Base-by-base conservation (phyloP, 768 basidiomycete genomes). In the Lactarius evosmus region DNA sequence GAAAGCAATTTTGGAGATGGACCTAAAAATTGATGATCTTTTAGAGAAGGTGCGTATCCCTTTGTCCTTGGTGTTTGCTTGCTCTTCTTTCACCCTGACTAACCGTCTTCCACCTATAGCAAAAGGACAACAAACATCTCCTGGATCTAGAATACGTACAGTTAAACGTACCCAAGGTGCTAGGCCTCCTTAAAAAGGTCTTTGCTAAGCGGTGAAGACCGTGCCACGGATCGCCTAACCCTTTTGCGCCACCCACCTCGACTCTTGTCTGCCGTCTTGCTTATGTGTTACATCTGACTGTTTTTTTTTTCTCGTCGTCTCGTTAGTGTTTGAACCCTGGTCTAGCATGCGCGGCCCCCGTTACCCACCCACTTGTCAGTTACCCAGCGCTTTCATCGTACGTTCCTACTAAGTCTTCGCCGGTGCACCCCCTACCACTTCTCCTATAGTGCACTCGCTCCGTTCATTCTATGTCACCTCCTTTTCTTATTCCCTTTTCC, bases 1-100 rank as follows among this genome's bases (percentile, higher is more conserved):
- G 72, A 98, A 98, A 78, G 96, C 97, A 19, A 98, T 99, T 70
- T 83, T 98, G 40, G 97, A 99, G 82, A 98, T 98, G 97, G 95
- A 97, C 77, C 83, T 98, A 59, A 98, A 98, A 79, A 97, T 98
- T 70, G 96, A 99, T 75, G 96, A 99, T 77, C 76, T 98, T 67
- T 77, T 98, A 72, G 96, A 98, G 76, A 98, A 98, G 89, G 95
- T 94, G 67, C 32, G 84, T 71, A 11, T 68, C 6, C 17, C 44
- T 49, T 60, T 32, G 53, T 9, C 25, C 46, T 33, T 25, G 25
- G 8, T 36, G 40, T 22, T 46, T 25, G 19, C 16, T 11, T 17
- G 55, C 60, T 14, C 27, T 46, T 56, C 3, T 51, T 7, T 38
- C 25, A 14, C 25, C 54, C 40, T 32, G 40, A 53, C 57, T 62